Conservation (phyloP, 2,329 filamentous ascomycete species). For the Epichloe uncinata region DNA sequence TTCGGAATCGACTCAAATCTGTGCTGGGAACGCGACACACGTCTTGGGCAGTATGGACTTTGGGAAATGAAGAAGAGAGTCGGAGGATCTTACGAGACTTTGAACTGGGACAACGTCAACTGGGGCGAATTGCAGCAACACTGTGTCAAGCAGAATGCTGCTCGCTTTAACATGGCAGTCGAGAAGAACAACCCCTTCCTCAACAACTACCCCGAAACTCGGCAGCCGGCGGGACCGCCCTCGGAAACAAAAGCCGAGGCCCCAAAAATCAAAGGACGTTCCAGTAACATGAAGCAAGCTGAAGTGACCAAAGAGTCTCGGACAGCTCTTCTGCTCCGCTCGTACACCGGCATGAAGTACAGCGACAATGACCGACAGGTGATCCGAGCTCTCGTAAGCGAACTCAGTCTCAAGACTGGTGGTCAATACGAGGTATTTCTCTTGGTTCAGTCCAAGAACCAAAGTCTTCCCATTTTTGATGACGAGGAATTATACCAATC, state of each 20-base stretch:
- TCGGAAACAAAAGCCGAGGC: slow-evolving; percentile 1
- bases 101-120: slow-evolving; percentile 50
- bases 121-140: slow-evolving; percentile 59
- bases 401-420: slow-evolving; percentile 61
- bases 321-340: slow-evolving; percentile 63
- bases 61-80: slow-evolving; percentile 34
- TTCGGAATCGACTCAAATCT: slow-evolving; percentile 48
- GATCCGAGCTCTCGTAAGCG: slow-evolving; percentile 65
- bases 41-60: slow-evolving; percentile 54
- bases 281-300: slow-evolving; percentile 6
- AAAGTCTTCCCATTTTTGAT: slow-evolving; percentile 43
- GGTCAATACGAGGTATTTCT: slow-evolving; percentile 73
- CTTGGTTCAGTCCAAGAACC: slow-evolving; percentile 64
- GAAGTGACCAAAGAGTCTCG: slow-evolving; percentile 31
- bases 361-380: slow-evolving; percentile 68
- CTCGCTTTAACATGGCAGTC: slow-evolving; percentile 40
- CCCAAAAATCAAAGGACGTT: slow-evolving; percentile 8
- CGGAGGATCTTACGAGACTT: slow-evolving; percentile 19
- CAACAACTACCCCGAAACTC: slow-evolving; percentile 26
- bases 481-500: slow-evolving; percentile 43
- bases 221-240: slow-evolving; percentile 7
- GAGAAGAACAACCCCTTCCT: slow-evolving; percentile 30
- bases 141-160: slow-evolving; percentile 52
- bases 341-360: slow-evolving; percentile 63
- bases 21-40: slow-evolving; percentile 56